Percentiles rank a stretch among this genome's conserved stretches.
phyloP scores from a whole-genome alignment of 352 stramenopile genomes.

The Phytophthora pini region DNA sequence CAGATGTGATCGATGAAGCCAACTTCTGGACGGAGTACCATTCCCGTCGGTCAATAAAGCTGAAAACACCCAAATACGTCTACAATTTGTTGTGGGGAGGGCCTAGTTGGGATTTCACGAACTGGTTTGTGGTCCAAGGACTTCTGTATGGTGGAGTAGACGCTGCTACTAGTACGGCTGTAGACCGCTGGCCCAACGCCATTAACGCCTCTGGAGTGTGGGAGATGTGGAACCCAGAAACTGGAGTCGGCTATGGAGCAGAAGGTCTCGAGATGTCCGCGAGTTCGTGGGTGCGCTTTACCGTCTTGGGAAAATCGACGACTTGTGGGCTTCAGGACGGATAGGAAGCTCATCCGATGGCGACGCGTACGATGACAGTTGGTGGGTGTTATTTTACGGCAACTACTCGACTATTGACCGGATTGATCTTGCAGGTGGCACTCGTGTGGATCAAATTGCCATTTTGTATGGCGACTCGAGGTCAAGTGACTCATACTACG shows the following conservation, averaged over 20 bases:
- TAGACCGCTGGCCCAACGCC: conserved; percentile 23
- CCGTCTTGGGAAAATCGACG: conserved; percentile 20
- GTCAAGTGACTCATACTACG: conserved; percentile 27
- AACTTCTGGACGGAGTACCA: conserved; percentile 33
- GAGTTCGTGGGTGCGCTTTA: conserved; percentile 27
- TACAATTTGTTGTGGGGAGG: conserved; percentile 30
- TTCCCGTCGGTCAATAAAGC: conserved; percentile 29
- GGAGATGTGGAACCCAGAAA: conserved; percentile 35
- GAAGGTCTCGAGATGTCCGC: conserved; percentile 29
- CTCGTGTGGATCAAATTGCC: conserved; percentile 25
- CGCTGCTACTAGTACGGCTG: conserved; percentile 19
- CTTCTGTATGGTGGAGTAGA: conserved; percentile 23
- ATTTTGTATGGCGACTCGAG: conserved; percentile 27
- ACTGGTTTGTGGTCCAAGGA: conserved; percentile 32
- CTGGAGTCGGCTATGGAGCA: conserved; percentile 26
- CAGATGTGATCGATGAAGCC: conserved; percentile 19
- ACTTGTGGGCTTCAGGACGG: conserved; percentile 16
- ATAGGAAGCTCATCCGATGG: conserved; percentile 14
- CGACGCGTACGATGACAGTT: conserved; percentile 28
- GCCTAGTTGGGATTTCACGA: conserved; percentile 29
- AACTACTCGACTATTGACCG: conserved; percentile 32
- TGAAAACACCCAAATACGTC: conserved; percentile 26
- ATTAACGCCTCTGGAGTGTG: conserved; percentile 26
- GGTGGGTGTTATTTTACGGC: conserved; percentile 28
- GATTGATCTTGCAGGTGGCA: conserved; percentile 27